Evolutionary conservation across 2,329 filamentous ascomycete species (phyloP).

Genomic region (Ascochyta rabiei): DNA sequence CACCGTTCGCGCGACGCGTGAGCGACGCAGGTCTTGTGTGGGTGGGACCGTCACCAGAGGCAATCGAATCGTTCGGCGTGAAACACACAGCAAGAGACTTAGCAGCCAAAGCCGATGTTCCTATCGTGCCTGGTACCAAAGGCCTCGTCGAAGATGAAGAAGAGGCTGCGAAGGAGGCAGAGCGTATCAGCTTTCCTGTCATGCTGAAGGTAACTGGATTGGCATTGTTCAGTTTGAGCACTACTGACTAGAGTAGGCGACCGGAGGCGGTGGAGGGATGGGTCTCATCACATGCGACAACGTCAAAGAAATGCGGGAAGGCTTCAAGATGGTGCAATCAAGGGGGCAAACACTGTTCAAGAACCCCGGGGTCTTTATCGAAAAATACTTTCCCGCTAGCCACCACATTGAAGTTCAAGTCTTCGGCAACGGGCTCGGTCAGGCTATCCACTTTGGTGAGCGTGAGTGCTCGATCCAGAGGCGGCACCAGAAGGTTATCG

Average conservation of each 20-base stretch:
- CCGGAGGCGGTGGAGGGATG: conserved; percentile 71
- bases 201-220: conserved; percentile 65
- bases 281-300: conserved; percentile 77
- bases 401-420: conserved; percentile 90
- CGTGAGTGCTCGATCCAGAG: conserved; percentile 87
- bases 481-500: conserved; percentile 87
- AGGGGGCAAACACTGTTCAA: conserved; percentile 82
- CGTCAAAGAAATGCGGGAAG: conserved; percentile 71
- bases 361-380: conserved; percentile 82
- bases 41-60: conserved; percentile 62
- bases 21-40: conserved; percentile 62
- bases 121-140: conserved; percentile 61
- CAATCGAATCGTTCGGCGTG: conserved; percentile 63
- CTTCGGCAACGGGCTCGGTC: conserved; percentile 80
- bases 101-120: conserved; percentile 59
- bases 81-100: conserved; percentile 64
- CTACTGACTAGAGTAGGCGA: conserved; percentile 16
- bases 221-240: background rate
- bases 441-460: conserved; percentile 83
- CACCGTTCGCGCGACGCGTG: conserved; percentile 63
- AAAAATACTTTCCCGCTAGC: conserved; percentile 79
- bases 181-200: conserved; percentile 58
- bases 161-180: conserved; percentile 54
- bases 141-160: conserved; percentile 56
- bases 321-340: conserved; percentile 74